Evolutionary conservation across 1,284 basidiomycete species (phyloP), one percentile per base, ranked within the genome.

Genomic region (Cutaneotrichosporon sp.): DNA sequence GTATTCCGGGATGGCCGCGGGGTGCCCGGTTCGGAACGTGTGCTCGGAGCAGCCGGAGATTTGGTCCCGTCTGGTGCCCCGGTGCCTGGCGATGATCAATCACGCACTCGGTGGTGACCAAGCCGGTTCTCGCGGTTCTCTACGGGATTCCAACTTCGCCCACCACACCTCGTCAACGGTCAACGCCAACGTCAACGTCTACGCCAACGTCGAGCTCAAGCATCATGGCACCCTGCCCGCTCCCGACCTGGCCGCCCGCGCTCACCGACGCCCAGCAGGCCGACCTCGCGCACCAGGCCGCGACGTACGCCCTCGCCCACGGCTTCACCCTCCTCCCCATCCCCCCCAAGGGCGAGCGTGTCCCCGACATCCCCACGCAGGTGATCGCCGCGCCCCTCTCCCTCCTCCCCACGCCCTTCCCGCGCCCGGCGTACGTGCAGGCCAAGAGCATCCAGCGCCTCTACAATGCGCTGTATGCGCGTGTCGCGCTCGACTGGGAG

Each of bases 321-420:
- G 92, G 92, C 10, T 83, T 97, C 47, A 84, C 91, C 24, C 92
- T 92, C 75, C 87, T 94, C 18, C 90, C 90, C 6, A 79, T 84
- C 18, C 47, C 47, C n/a, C 49, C 46, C 13, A 47, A 31, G 9
- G 53, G 53, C 18, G 38, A 43, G 25, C 14, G 13, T 13, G 54
- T 45, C 25, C 57, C 61, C 6, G 83, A 9, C 73, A 80, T 83
- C 2, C 89, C 89, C 0, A 86, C 87, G 22, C 85, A 87, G 7
- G 88, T 87, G 0, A 91, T 95, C 67, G 91, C 97, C 73, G 94
- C 93, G 1, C 95, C 95, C 0, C 82, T 95, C 70, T 86, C 92
- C 1, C 83, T 98, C 54, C 84, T 95, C 67, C 95, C 95, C 0
- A 87, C 92, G 0, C 92, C 94, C 0, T 87, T 97, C 67, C 95